Evolutionary conservation across 1,139 yeast species (phyloP), one percentile per base, ranked within the genome.

Genomic region (Sugiyamaella pinicola): DNA sequence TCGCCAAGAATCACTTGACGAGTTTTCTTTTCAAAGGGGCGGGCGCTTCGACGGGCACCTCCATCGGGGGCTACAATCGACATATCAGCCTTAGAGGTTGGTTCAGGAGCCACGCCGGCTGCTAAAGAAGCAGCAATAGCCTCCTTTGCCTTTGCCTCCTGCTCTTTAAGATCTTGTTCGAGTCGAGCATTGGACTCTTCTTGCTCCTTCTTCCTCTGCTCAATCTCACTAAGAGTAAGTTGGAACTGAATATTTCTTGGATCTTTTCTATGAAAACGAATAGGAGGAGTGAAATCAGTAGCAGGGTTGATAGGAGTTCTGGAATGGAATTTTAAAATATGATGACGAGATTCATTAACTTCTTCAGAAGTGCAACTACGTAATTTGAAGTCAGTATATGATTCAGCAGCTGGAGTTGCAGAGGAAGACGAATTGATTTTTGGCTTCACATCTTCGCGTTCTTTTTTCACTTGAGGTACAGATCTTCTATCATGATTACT

Each of bases 171-270:
- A 54, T 60, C 53, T 74, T 35, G 40, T 71, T 55, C 45, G 4
- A 21, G 29, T 73, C 76, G 31, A 59, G 67, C 73, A 18, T 63
- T 67, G 24, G 62, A 69, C 8, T 63, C 56, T 47, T 53, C 57
- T 17, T 55, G 55, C 7, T 47, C 59, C 47, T 48, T 47, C 46
- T 42, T 43, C 38, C 58, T 51, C 53, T 60, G 86, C 60, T 78
- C 77, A 58, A 57, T 74, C 59, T 83, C 88, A 60, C 79, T 75
- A 59, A 84, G 66, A 1, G 86, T 85, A 61, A 87, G 73, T 69
- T 88, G 96, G 65, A 87, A 87, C 66, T 88, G 96, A 67, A 91
- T 75, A 66, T 88, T 88, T 62, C 90, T 80, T 1, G 98, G 96
- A 69, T 91, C 98, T 67, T 91, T 90, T 61, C 98, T 79, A 68